Conservation (phyloP, 1,139 yeast species). For the Kodamaea alishanica region DNA sequence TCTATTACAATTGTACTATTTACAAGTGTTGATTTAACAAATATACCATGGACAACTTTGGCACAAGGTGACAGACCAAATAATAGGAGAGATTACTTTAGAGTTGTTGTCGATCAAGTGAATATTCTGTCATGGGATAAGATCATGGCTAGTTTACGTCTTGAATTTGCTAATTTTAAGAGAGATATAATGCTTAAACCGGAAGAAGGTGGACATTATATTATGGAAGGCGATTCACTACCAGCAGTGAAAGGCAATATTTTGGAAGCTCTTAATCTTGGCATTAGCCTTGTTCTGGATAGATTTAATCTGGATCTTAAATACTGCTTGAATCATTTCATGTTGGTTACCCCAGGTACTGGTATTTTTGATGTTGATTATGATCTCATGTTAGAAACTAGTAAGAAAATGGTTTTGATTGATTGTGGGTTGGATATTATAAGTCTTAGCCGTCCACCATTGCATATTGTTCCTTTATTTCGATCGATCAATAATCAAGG, state of each 20-base stretch:
- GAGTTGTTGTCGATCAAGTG: constrained; percentile 95
- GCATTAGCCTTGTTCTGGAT: constrained; percentile 73
- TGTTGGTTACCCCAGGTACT: constrained; percentile 86
- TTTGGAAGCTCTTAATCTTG: constrained; percentile 81
- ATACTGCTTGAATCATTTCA: constrained; percentile 82
- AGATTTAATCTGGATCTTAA: constrained; percentile 85
- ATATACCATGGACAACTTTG: constrained; percentile 51
- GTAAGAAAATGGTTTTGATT: constrained; percentile 67
- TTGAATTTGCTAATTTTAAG: constrained; percentile 81
- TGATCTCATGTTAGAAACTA: constrained; percentile 68
- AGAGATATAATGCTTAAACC: constrained; percentile 60
- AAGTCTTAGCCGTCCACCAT: constrained; percentile 85
- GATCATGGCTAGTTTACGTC: constrained; percentile 81
- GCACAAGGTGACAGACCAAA: constrained; percentile 71
- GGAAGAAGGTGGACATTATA: constrained; percentile 34
- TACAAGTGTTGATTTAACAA: constrained; percentile 71
- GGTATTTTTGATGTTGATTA: constrained; percentile 92
- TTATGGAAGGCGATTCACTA: constrained; percentile 56
- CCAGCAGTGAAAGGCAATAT: constrained; percentile 90
- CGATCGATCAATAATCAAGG: constrained; percentile 53
- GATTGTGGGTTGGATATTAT: constrained; percentile 88
- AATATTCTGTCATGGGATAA: constrained; percentile 84
- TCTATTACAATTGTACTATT: constrained; percentile 85
- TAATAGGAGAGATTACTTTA: constrained; percentile 71
- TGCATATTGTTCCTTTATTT: constrained; percentile 87